Base-by-base conservation (phyloP, 2,329 filamentous ascomycete species). In the Knufia fluminis region DNA sequence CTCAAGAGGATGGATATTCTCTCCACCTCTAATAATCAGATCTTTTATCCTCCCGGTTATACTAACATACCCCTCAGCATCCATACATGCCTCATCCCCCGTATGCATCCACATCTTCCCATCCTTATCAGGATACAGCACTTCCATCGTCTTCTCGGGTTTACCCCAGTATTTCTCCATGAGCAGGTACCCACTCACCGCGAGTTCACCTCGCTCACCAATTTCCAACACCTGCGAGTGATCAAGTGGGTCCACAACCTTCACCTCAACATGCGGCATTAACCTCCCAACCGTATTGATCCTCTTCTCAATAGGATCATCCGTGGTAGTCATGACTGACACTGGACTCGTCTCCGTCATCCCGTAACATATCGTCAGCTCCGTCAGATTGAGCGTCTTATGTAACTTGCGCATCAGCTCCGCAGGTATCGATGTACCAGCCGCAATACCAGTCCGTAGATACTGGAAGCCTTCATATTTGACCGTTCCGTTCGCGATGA, bases 1-100 rank as follows among this genome's bases (percentile, higher is more conserved):
- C 66, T 97, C 92, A 4, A 95, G 73, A 0, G 92, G 92, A 64
- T 95, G 87, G 49, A 96, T 95, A 64, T 98, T 98, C 65, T 97
- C 92, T 20, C 92, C 92, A 23, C 86, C 91, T 22, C 88, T 79
- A 63, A 97, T 97, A 59, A 98, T 96, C 48, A 97, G 68, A 64
- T 98, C 92, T 68, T 97, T 97, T 62, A 60, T 60, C 6, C 59
- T 52, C 3, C 59, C 59, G 2, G 59, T 96, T 61, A 97, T 95
- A 58, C 79, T 78, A 1, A 96, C 79, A 63, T 89, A 97, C 1
- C 91, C 92, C 61, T 71, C 58, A 64, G 68, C 68, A 66, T 94
- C 23, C 78, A 97, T 94, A 46, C 73, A 70, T 1, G 89, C 92
- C 71, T 97, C 91, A 61, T 98, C 92, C 17, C 92, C 92, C 0